Conservation (phyloP, 345 rosid genomes). For the Acer campestre region DNA sequence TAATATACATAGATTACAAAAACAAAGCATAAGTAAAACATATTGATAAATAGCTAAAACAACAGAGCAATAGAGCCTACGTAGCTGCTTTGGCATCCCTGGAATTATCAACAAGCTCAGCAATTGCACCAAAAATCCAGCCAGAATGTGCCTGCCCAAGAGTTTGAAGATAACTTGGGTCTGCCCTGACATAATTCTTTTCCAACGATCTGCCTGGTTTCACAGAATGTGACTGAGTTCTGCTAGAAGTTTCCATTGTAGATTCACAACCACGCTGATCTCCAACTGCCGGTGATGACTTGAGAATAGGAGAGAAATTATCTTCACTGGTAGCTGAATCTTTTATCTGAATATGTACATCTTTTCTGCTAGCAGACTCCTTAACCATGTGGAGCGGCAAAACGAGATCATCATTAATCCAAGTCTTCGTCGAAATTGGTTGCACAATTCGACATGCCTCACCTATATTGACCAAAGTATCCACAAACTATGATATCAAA, state of each 20-base stretch:
- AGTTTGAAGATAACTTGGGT: conserved; percentile 40
- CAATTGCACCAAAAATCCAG: conserved; percentile 46
- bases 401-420: background rate
- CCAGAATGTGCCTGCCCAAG: conserved; percentile 42
- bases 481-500: background rate
- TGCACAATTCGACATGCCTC: conserved; percentile 1
- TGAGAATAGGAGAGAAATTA: conserved; percentile 9
- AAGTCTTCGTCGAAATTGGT: conserved; percentile 1
- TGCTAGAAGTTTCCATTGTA: background rate
- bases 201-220: conserved; percentile 12
- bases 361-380: conserved; percentile 10
- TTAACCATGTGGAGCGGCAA: conserved; percentile 2
- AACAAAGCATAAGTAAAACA: background rate
- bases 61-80: conserved; percentile 11
- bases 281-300: conserved; percentile 12
- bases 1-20: background rate
- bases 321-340: conserved; percentile 6
- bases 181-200: conserved; percentile 33
- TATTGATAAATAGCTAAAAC: background rate
- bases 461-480: conserved; percentile 6
- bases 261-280: conserved; percentile 7
- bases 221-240: conserved; percentile 7
- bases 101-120: conserved; percentile 45
- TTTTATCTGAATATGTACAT: background rate
- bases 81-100: conserved; percentile 37